Percentiles rank a stretch among this genome's conserved stretches.
These are phyloP conservation scores for Wickerhamomyces ciferrii DNA, from an alignment of 805 yeast genomes.

Conservation along the genomic window DNA sequence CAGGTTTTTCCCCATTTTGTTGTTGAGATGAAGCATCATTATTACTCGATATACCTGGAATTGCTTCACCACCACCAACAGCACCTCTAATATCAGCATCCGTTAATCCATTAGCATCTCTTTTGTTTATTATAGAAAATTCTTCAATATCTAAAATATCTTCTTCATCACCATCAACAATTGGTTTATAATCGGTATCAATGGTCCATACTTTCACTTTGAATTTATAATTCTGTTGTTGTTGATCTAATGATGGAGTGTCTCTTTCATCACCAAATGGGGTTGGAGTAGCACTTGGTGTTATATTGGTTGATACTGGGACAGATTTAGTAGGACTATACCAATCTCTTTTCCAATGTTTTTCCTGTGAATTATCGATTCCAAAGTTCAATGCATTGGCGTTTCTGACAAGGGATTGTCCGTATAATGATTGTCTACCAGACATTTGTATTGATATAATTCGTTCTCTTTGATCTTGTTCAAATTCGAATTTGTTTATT, in stretches of 20 bases:
- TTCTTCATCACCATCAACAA: conserved; percentile 30
- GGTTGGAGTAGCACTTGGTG: conserved; percentile 18
- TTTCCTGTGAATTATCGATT: conserved; percentile 11
- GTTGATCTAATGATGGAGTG: conserved; percentile 6
- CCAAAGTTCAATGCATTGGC: conserved; percentile 16
- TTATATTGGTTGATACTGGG: conserved; percentile 8
- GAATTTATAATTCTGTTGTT: conserved; percentile 15
- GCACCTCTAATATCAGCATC: conserved; percentile 51
- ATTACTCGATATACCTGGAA: conserved; percentile 35
- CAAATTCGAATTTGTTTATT: neutral
- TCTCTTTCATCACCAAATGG: conserved; percentile 22
- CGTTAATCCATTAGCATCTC: conserved; percentile 26
- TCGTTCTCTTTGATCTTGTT: neutral
- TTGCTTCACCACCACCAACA: conserved; percentile 39
- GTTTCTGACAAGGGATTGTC: conserved; percentile 22
- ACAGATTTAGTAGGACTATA: conserved; percentile 14
- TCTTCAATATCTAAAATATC: conserved; percentile 42
- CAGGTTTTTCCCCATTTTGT: conserved; percentile 14
- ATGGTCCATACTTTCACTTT: conserved; percentile 28
- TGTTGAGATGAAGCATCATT: neutral
- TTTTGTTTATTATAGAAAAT: conserved; percentile 25
- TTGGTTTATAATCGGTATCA: conserved; percentile 13
- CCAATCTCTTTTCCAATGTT: conserved; percentile 25
- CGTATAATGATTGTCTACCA: conserved; percentile 18
- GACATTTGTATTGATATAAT: conserved; percentile 11